Conservation (phyloP, 2,329 filamentous ascomycete species). For the Scortechinia acanthostroma region DNA sequence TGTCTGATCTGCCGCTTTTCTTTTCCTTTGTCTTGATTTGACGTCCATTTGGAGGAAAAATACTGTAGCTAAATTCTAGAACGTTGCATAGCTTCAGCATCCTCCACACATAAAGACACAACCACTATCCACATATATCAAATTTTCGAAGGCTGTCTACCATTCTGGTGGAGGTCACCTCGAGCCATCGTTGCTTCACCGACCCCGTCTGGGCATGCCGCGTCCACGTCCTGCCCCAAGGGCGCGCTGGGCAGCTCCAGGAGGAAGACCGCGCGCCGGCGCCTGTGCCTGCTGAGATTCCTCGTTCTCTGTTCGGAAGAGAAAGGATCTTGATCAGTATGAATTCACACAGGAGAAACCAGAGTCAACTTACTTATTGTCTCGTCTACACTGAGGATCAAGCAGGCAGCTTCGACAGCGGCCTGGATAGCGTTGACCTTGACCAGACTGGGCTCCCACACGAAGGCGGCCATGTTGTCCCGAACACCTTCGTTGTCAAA, state of each 20-base stretch:
- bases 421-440: slow-evolving; percentile 97
- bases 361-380: slow-evolving; percentile 60
- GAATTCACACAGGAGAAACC: too few relatives aligned
- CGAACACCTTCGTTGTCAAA: slow-evolving; percentile 85
- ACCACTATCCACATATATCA: too few relatives aligned
- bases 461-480: slow-evolving; percentile 91
- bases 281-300: slow-evolving; percentile 80
- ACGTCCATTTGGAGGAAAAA: too few relatives aligned
- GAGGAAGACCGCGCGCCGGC: slow-evolving; percentile 67
- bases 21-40: too few relatives aligned
- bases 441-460: slow-evolving; percentile 93
- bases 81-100: too few relatives aligned
- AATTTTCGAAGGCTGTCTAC: too few relatives aligned
- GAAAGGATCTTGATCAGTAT: too few relatives aligned
- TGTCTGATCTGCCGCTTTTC: too few relatives aligned
- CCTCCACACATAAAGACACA: too few relatives aligned
- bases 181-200: slow-evolving; percentile 13
- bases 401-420: slow-evolving; percentile 86
- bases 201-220: slow-evolving; percentile 85
- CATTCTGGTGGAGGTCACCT: too few relatives aligned
- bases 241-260: slow-evolving; percentile 81
- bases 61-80: too few relatives aligned
- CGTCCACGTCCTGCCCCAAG: slow-evolving; percentile 76
- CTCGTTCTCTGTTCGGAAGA: slow-evolving; percentile 71
- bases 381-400: slow-evolving; percentile 95